Evolutionary conservation across 495 filamentous ascomycete species (phyloP), one percentile per base, ranked within the genome.

Genomic region (Haplographium delicatum): DNA sequence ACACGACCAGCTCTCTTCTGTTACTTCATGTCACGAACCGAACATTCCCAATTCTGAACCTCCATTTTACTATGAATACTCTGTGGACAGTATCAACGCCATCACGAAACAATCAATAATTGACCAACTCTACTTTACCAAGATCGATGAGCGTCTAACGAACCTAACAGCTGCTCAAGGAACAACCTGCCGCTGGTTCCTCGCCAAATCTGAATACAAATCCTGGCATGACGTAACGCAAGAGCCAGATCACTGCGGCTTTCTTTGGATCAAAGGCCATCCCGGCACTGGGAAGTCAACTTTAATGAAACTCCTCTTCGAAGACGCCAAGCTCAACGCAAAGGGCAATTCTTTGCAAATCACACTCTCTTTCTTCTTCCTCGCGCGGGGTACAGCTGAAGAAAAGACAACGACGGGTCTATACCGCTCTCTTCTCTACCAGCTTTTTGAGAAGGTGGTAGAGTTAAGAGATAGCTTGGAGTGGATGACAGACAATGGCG

Each of bases 211-310:
- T 2, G 51, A 64, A 48, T 71, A 63, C 48, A 46, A 39, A 33
- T 58, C 58, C 35, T 71, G 68, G 68, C 49, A 61, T 13, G 44
- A 70, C 41, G 23, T 46, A 15, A 37, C 35, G 2, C 60, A 59
- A 47, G 43, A 56, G n/a, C 22, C 20, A 19, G 46, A 58, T n/a
- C 67, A 70, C 41, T 48, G 57, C 35, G 68, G 68, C 4, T 61
- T 71, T 41, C 49, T 71, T 5, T 72, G 70, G 70, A 64, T 72
- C 26, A 60, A 63, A 31, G 70, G 70, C 4, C 66, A 71, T 49
- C 66, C 70, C 23, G 70, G 68, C 10, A 63, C 68, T 1, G 70
- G 70, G 2, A 73, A 73, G 54, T 71, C 67, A 15, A 73, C 68
- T 16, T 35, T 72, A n/a, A 70, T 72, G 63, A 68, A 68, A 50